Base-by-base conservation (phyloP, 768 basidiomycete species). In the Gloeostereum incarnatum region DNA sequence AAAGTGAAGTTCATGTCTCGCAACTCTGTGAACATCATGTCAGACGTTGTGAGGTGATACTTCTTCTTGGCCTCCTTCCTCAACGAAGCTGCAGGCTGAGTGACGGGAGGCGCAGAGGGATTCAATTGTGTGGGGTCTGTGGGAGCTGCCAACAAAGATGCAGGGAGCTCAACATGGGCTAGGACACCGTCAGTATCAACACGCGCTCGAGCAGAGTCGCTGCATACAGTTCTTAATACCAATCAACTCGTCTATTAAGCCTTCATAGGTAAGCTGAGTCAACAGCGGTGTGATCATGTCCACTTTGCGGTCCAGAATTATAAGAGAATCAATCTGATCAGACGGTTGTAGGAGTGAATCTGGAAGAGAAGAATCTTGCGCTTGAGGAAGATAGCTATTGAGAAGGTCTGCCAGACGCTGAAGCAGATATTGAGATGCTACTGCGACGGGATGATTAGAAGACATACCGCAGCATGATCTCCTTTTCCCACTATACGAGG, bases 211-310 rank as follows among this genome's bases (percentile, higher is more conserved):
- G 26, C 33, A 23, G 11, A 39, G 18, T 34, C n/a, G 13, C 3
- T 7, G 59, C 81, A 42, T 49, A 90, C 93, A 84, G 51, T 96
- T 91, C 57, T 75, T 84, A 44, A 99, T 81, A 1, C 89, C 86
- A 33, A 96, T 67, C 24, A 90, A 62, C 56, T 99, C 96, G 52
- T 98, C 96, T 23, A 97, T 69, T 34, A 99, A 78, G 14, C 96
- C 96, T 55, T 98, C 85, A 48, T 98, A 98, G 0, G 96, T 99
- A 40, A 98, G 65, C 51, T 98, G 93, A 2, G 96, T 98, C 32
- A 94, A 73, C 36, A 98, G 66, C 1, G 96, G 91, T 0, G 96
- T 96, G 42, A 98, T 79, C 85, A 97, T 86, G 52, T 99, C 96
- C 7, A 86, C 78, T 23, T 80, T 78, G 34, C 96, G 78, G 56